phyloP scores from a whole-genome alignment of 1,139 yeast species.

The Suhomyces yuchorum region DNA sequence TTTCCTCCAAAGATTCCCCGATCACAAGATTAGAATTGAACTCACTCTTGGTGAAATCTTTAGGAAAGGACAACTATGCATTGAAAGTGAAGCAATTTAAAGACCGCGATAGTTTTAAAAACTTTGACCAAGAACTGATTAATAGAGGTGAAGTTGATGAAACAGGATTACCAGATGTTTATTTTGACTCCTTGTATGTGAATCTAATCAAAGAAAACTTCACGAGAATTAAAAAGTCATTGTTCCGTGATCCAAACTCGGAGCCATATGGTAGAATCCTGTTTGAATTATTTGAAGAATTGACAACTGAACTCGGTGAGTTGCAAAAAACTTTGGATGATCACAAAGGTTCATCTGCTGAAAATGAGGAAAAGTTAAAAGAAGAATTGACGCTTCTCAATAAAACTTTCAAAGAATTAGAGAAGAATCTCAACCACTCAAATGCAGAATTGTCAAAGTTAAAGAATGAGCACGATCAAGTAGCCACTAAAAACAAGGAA shows the following conservation, averaged over 20 bases:
- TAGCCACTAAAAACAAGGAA: conserved; percentile 8
- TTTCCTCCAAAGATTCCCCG: conserved; percentile 73
- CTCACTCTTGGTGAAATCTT: conserved; percentile 60
- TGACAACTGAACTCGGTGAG: conserved; percentile 44
- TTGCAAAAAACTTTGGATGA: conserved; percentile 29
- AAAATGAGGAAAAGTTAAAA: conserved; percentile 25
- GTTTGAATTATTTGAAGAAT: conserved; percentile 68
- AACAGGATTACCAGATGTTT: conserved; percentile 86
- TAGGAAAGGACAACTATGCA: conserved; percentile 81
- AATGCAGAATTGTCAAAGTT: conserved; percentile 36
- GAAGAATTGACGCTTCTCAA: conserved; percentile 33
- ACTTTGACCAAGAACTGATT: conserved; percentile 50
- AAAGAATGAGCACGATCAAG: conserved; percentile 12
- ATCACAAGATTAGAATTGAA: conserved; percentile 66
- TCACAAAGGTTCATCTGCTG: conserved; percentile 28
- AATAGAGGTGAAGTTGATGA: conserved; percentile 51
- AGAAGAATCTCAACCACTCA: conserved; percentile 36
- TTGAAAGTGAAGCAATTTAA: conserved; percentile 73
- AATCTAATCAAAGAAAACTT: conserved; percentile 69
- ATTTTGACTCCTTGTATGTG: conserved; percentile 67
- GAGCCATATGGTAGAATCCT: conserved; percentile 72
- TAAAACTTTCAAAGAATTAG: conserved; percentile 27
- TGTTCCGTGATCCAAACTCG: conserved; percentile 70
- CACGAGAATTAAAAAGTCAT: conserved; percentile 65
- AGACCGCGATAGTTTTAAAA: conserved; percentile 56